A percentile compares a stretch with the other conserved stretches of the same genome.
Conservation (phyloP, 2,329 filamentous ascomycete species). For the Aspergillus fumigatus region DNA sequence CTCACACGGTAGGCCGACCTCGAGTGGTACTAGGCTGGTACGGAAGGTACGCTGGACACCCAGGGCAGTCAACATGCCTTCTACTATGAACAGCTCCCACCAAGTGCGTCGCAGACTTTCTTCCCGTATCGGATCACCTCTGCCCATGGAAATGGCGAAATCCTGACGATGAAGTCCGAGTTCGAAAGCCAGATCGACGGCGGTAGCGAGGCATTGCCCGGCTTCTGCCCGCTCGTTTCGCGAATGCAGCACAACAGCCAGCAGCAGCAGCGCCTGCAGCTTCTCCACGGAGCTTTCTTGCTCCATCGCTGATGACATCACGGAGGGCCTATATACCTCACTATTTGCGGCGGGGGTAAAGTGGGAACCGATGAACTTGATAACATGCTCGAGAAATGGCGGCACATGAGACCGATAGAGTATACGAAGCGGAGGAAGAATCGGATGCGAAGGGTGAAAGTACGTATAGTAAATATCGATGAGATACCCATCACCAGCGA, state of each 20-base stretch:
- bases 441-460: constrained; percentile 54
- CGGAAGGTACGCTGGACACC: constrained; percentile 48
- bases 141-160: constrained; percentile 62
- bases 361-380: constrained; percentile 54
- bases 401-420: constrained; percentile 37
- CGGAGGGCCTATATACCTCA: constrained; percentile 39
- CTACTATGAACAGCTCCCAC: constrained; percentile 82
- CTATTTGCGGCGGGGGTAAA: constrained; percentile 46
- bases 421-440: constrained; percentile 48
- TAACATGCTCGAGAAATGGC: constrained; percentile 48
- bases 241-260: constrained; percentile 74
- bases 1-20: constrained; percentile 75
- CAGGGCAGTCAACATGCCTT: constrained; percentile 79
- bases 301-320: constrained; percentile 28
- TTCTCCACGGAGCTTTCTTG: constrained; percentile 53
- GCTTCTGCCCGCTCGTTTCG: constrained; percentile 67
- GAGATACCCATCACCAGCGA: constrained; percentile 37
- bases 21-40: constrained; percentile 63
- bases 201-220: constrained; percentile 61
- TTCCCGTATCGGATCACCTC: constrained; percentile 63
- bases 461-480: constrained; percentile 53
- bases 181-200: constrained; percentile 67
- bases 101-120: constrained; percentile 85
- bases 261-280: constrained; percentile 73
- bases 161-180: constrained; percentile 68